Conservation (phyloP, 1,139 yeast genomes). For the Debaryomyces singareniensis region DNA sequence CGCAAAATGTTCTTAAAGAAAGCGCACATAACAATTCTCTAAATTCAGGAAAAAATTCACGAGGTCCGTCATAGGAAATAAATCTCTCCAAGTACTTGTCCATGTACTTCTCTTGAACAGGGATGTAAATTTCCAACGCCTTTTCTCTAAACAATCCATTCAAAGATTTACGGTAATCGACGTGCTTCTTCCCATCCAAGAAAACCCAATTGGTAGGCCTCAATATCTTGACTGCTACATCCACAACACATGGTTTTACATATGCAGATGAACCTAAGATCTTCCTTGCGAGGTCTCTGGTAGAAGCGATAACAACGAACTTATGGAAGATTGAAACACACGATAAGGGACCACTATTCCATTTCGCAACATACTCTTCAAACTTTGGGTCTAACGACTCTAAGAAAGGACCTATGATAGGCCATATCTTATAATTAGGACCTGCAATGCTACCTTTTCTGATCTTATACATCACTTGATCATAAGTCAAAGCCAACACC, state of each 20-base stretch:
- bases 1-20: conserved; percentile 90
- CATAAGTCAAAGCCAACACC: conserved; percentile 55
- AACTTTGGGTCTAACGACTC: conserved; percentile 96
- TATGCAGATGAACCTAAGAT: conserved; percentile 77
- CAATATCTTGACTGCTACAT: conserved; percentile 86
- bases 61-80: conserved; percentile 54
- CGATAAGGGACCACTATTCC: conserved; percentile 90
- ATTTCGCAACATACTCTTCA: conserved; percentile 85
- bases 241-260: conserved; percentile 97
- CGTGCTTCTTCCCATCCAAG: conserved; percentile 90
- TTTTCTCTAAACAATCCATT: conserved; percentile 82
- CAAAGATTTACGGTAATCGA: conserved; percentile 84
- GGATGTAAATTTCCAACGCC: conserved; percentile 80
- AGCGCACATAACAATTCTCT: conserved; percentile 95
- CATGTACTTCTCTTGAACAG: conserved; percentile 77
- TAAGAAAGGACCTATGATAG: conserved; percentile 91
- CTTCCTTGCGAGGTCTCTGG: conserved; percentile 86
- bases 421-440: conserved; percentile 82
- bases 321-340: conserved; percentile 98
- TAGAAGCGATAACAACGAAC: conserved; percentile 91
- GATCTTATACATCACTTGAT: conserved; percentile 71
- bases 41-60: conserved; percentile 82
- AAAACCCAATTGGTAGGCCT: conserved; percentile 98
- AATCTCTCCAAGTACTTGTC: conserved; percentile 71
- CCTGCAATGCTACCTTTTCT: conserved; percentile 89